Evolutionary conservation across 208 protist genomes (phyloP), one percentile per base, ranked within the genome.

Genomic region (Balamuthia mandrillaris): DNA sequence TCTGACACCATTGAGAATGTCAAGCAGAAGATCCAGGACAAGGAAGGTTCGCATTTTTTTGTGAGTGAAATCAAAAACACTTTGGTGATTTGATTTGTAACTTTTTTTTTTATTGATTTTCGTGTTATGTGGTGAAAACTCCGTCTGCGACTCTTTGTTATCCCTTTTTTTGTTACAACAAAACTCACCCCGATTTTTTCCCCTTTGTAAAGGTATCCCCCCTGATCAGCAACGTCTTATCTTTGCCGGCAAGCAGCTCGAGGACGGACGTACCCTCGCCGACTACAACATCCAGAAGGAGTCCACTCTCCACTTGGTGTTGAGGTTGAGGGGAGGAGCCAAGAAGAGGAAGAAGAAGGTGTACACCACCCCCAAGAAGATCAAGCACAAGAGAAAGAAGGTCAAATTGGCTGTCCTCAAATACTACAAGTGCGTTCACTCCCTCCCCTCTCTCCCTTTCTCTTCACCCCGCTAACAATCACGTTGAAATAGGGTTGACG

Each of bases 291-390:
- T 99, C 92, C 97, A 99, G 94, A 99, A 99, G 95, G 98, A 99
- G 93, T 98, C 97, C 35, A 99, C 97, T 72, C 96, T 99, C 47
- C 97, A 99, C 92, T 93, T 99, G 12, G 98, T 99, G 66, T 94
- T 99, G 10, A 92, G 97, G 77, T 93, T 99, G 81, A 94, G 96
- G 60, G 95, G 96, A 93, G 97, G 97, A 87, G 98, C 97, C 92
- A 99, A 99, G 95, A 99, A 99, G 97, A 97, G 98, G 91, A 99
- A 99, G 96, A 99, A 99, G 93, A 98, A 99, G 95, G 96, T 95
- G 91, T 99, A 98, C 90, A 96, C 93, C 54, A 99, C 97, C 89
- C 97, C 98, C 79, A 99, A 99, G 97, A 99, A 99, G 94, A 95
- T 95, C 77, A 97, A 94, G 84, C 96, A 99, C 95, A 96, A 96